Base-by-base conservation (phyloP, 2,329 filamentous ascomycete genomes). In the Orbilia quercus region DNA sequence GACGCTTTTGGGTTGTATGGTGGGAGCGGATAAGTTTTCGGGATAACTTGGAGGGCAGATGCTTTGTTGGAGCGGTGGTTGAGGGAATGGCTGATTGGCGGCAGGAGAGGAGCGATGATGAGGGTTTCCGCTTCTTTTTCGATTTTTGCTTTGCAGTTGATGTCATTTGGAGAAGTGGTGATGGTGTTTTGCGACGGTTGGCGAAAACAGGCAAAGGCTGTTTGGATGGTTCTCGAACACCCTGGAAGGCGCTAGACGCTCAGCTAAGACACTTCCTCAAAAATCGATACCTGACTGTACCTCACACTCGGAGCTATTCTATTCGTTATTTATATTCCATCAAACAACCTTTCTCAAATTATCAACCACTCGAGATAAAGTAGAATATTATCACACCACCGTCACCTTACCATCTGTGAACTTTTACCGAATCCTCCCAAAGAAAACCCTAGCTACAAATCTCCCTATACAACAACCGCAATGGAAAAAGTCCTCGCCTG, bases 41-140 rank as follows among this genome's bases (percentile, higher is more conserved):
- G 47, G 87, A 89, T 23, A 87, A 85, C 79, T 87, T 89, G 71
- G 88, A 85, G 2, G 88, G 87, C 77, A 90, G 88, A 4, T 87
- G 85, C 75, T 83, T 84, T 7, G 82, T 63, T 40, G 69, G 58
- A 31, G 69, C n/a, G 38, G 81, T 18, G 83, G 34, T 12, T 9
- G 53, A 9, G 14, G 16, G 20, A 16, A n/a, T 38, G 38, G 38
- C 40, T 25, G 25, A 6, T 16, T 57, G 50, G 28, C 58, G 66
- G 20, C 59, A 53, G 51, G 59, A 59, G 58, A 72, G 53, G 67
- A 65, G 59, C 5, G 67, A 59, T n/a, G 65, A 70, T 45, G 67
- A 40, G 28, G 58, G 59, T 60, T 72, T 72, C 18, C 67, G 59
- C 47, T 54, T 72, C 38, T 65, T 72, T 55, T 72, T 72, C 20